Conservation (phyloP, 2,329 filamentous ascomycete genomes). For the Aspergillus sp. region DNA sequence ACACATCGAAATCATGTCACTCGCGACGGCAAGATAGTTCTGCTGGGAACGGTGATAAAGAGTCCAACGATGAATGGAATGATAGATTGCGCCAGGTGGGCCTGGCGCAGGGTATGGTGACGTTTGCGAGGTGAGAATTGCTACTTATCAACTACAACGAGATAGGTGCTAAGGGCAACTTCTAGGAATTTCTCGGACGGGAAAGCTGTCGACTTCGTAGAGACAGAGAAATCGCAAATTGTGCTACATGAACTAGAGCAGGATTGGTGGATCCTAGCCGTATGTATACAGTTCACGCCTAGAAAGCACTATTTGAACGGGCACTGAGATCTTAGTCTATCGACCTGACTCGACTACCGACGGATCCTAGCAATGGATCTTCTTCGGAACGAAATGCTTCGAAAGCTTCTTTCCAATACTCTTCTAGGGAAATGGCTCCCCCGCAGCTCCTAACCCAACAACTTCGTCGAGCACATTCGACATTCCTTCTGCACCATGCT, state of each 20-base stretch:
- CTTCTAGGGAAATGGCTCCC: conserved; percentile 84
- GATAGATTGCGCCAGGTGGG: conserved; percentile 90
- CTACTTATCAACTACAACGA: conserved; percentile 8
- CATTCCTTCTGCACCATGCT: conserved; percentile 86
- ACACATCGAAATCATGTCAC: conserved; percentile 60
- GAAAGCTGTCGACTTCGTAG: conserved; percentile 75
- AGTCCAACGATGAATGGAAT: conserved; percentile 67
- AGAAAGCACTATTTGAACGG: neutral
- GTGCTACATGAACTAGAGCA: conserved; percentile 83
- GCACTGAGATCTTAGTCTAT: conserved; percentile 59
- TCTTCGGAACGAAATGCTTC: conserved; percentile 36
- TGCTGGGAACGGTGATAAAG: conserved; percentile 26
- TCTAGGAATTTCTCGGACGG: conserved; percentile 76
- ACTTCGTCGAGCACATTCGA: conserved; percentile 75
- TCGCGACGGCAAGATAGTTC: conserved; percentile 23
- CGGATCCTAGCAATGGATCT: conserved; percentile 46
- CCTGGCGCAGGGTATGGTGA: conserved; percentile 93
- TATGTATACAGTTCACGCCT: conserved; percentile 49
- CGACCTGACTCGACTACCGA: conserved; percentile 73
- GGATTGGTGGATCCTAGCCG: conserved; percentile 94
- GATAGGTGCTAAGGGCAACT: conserved; percentile 17
- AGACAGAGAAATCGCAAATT: conserved; percentile 85
- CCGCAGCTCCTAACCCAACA: conserved; percentile 75
- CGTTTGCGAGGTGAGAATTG: conserved; percentile 68
- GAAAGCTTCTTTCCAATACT: conserved; percentile 68